These are phyloP conservation scores for Tetrapyrgos nigripes DNA, from an alignment of 1,284 basidiomycete species.

Conservation along the genomic window DNA sequence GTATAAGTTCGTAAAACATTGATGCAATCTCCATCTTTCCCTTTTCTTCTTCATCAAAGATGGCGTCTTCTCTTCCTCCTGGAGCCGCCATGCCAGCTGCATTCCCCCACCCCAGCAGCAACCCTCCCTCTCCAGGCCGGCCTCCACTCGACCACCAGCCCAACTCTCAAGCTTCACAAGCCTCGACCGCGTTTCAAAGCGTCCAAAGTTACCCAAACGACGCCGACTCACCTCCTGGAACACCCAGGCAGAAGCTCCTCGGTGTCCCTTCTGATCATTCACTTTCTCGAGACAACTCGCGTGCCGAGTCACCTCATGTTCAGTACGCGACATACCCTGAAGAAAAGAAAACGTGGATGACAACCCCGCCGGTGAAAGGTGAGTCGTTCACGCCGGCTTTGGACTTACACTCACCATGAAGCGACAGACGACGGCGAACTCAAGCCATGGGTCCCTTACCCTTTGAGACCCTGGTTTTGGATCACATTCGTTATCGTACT, in stretches of 20 bases:
- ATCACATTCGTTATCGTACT: constrained; percentile 47
- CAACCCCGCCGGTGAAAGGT: constrained; percentile 4
- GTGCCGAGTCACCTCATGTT: constrained; percentile 10
- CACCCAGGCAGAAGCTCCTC: constrained; percentile 17
- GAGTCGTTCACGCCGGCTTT: not conserved
- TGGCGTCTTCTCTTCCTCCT: too few relatives aligned
- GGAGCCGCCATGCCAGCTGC: too few relatives aligned
- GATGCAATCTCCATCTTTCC: too few relatives aligned
- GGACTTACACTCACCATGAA: constrained; percentile 8
- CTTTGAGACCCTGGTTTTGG: constrained; percentile 55
- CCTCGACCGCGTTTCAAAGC: too few relatives aligned
- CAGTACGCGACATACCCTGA: constrained; percentile 20
- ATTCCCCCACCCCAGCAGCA: too few relatives aligned
- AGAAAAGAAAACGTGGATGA: constrained; percentile 1
- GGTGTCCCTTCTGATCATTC: too few relatives aligned
- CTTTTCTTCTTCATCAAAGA: too few relatives aligned
- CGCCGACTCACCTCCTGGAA: constrained; percentile 16
- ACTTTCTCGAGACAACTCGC: not conserved
- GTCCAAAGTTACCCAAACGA: not conserved
- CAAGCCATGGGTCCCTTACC: constrained; percentile 47
- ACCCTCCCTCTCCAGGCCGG: too few relatives aligned
- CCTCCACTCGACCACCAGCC: too few relatives aligned
- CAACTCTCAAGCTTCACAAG: too few relatives aligned
- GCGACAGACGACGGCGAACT: constrained; percentile 6
- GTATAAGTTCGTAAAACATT: too few relatives aligned